phyloP scores from a whole-genome alignment of 306 rosid genomes.

The Albizia julibrissin region DNA sequence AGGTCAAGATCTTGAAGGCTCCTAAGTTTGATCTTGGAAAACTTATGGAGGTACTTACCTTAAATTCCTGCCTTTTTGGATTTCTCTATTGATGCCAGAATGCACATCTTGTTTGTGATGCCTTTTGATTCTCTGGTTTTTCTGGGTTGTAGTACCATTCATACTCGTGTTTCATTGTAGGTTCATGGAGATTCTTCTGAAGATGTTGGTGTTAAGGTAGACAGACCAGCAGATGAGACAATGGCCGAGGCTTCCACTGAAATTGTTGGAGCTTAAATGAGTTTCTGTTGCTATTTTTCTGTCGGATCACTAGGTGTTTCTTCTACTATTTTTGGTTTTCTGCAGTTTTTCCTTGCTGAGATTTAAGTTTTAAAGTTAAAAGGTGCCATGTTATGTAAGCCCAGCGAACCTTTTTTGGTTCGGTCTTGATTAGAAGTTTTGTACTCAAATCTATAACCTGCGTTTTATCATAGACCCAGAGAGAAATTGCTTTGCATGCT shows the following conservation, averaged over 20 bases:
- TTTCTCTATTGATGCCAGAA: not conserved
- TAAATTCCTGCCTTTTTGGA: not conserved
- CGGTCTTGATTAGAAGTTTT: constrained; percentile 32
- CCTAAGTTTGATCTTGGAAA: constrained; percentile 95
- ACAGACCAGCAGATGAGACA: constrained; percentile 78
- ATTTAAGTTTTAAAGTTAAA: constrained; percentile 14
- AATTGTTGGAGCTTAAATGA: constrained; percentile 72
- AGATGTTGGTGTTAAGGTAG: constrained; percentile 81
- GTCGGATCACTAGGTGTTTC: not conserved
- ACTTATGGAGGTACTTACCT: constrained; percentile 75
- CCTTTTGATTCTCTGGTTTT: not conserved
- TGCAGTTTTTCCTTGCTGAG: not conserved
- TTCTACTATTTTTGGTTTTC: constrained; percentile 8
- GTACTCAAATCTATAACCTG: constrained; percentile 16
- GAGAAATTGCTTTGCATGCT: not conserved
- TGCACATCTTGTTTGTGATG: not conserved
- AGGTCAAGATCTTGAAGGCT: constrained; percentile 92
- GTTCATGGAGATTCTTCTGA: constrained; percentile 83
- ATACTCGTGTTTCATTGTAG: constrained; percentile 35
- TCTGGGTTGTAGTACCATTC: not conserved
- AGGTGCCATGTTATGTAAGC: not conserved
- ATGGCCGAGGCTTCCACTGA: constrained; percentile 57
- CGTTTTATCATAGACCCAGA: not conserved
- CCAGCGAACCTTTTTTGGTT: constrained; percentile 34
- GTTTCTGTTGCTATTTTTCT: not conserved